Percentiles rank a stretch among this genome's conserved stretches.
phyloP scores from a whole-genome alignment of 257 asterid species.

The Agastache rugosa region DNA sequence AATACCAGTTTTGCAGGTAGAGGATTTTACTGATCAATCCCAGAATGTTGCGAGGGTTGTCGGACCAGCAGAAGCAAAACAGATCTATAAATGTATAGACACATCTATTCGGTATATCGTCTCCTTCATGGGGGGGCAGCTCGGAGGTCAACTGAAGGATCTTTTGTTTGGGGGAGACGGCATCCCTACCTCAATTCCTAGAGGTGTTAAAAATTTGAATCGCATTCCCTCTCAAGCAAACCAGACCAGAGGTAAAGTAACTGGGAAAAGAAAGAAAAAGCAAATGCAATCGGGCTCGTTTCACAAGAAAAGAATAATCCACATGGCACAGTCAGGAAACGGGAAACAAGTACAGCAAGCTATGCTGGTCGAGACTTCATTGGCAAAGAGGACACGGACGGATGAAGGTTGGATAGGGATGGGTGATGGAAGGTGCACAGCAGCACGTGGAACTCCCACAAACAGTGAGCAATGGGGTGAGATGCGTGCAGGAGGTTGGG shows the following conservation, averaged over 20 bases:
- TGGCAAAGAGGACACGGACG: slow-evolving; percentile 39
- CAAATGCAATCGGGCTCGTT: slow-evolving; percentile 1
- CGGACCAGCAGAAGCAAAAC: slow-evolving; percentile 63
- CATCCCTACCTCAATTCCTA: slow-evolving; percentile 31
- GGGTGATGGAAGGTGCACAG: slow-evolving; percentile 31
- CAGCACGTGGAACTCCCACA: slow-evolving; percentile 25
- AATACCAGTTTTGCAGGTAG: slow-evolving; percentile 60
- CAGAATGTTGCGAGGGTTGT: slow-evolving; percentile 97
- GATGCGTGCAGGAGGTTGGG: slow-evolving; percentile 20
- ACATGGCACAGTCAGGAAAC: neutral
- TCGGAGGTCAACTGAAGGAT: slow-evolving; percentile 53
- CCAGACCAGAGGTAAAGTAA: slow-evolving; percentile 30
- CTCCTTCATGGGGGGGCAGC: slow-evolving; percentile 61
- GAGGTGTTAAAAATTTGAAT: slow-evolving; percentile 30
- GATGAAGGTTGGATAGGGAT: slow-evolving; percentile 43
- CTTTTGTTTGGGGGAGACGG: slow-evolving; percentile 63
- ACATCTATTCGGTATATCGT: slow-evolving; percentile 49
- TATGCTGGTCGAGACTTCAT: slow-evolving; percentile 27
- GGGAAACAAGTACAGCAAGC: slow-evolving; percentile 32
- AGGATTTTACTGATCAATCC: slow-evolving; percentile 78
- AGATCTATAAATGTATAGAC: slow-evolving; percentile 67
- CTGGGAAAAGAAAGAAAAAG: slow-evolving; percentile 41
- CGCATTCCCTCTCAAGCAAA: slow-evolving; percentile 27
- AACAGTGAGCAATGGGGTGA: slow-evolving; percentile 18
- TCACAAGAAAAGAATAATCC: slow-evolving; percentile 5